phyloP scores from a whole-genome alignment of 1,284 basidiomycete species.

The Polyporus tsugae region DNA sequence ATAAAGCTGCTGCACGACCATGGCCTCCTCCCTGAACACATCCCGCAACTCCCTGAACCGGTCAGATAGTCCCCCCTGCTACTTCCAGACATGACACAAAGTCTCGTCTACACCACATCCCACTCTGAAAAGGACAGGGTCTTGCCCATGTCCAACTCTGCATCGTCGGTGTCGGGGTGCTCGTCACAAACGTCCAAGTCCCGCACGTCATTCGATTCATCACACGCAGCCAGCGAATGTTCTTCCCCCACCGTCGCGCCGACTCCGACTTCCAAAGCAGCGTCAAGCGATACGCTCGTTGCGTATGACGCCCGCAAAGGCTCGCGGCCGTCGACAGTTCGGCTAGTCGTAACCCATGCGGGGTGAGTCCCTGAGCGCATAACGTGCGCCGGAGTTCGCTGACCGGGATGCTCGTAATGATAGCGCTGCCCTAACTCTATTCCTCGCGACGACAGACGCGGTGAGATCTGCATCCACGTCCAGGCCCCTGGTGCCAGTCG shows the following conservation, averaged over 20 bases:
- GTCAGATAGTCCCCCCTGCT: conserved; percentile 1
- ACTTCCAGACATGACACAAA: conserved; percentile 21
- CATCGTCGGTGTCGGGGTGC: conserved; percentile 4
- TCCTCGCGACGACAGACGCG: conserved; percentile 84
- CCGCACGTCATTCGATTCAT: conserved; percentile 31
- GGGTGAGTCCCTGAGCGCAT: conserved; percentile 50
- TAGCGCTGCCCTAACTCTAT: conserved; percentile 78
- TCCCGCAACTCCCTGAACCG: conserved; percentile 14
- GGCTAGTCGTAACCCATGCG: conserved; percentile 61
- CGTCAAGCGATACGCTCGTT: conserved; percentile 39
- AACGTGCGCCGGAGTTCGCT: conserved; percentile 23
- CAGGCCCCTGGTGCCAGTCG: conserved; percentile 13
- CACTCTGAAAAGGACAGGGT: conserved; percentile 24
- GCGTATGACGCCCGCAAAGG: conserved; percentile 27
- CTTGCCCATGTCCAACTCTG: conserved; percentile 12
- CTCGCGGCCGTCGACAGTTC: conserved; percentile 50
- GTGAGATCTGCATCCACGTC: conserved; percentile 51
- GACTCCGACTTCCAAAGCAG: conserved; percentile 30
- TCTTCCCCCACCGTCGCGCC: conserved; percentile 23
- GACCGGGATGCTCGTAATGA: conserved; percentile 22
- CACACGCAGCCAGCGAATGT: conserved; percentile 21
- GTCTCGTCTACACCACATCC: conserved; percentile 14
- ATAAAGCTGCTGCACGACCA: conserved; percentile 27
- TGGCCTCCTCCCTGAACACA: conserved; percentile 21
- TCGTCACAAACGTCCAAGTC: conserved; percentile 16